A percentile compares a stretch with the other conserved stretches of the same genome.
Conservation (phyloP, 305 asterid species). For the Galium porrigens region DNA sequence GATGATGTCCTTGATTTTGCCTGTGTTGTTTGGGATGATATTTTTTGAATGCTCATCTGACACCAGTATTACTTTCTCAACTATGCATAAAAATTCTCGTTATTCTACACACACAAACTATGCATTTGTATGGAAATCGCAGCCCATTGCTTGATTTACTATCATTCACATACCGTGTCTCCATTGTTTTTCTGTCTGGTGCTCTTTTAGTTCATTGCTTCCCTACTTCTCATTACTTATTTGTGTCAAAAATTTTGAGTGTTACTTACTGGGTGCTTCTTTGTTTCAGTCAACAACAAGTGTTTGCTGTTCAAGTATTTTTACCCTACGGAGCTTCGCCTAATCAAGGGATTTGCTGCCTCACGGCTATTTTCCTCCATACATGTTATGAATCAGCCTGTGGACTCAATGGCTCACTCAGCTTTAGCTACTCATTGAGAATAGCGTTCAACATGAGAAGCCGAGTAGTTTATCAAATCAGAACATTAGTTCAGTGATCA, state of each 20-base stretch:
- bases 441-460: constrained; percentile 18
- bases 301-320: constrained; percentile 82
- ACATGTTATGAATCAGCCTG: constrained; percentile 32
- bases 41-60: neutral
- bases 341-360: constrained; percentile 26
- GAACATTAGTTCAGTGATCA: constrained; percentile 10
- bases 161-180: neutral
- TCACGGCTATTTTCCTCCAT: constrained; percentile 44
- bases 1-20: neutral
- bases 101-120: neutral
- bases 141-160: neutral
- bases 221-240: neutral
- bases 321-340: constrained; percentile 39
- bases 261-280: constrained; percentile 12
- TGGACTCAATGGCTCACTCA: constrained; percentile 27
- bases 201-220: neutral
- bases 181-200: neutral
- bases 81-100: neutral
- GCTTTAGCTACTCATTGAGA: constrained; percentile 14
- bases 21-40: neutral
- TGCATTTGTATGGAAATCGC: neutral
- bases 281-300: constrained; percentile 63
- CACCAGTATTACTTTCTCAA: neutral
- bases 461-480: constrained; percentile 16
- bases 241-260: neutral